Conservation (phyloP, 2,329 filamentous ascomycete species). For the Thielaviopsis punctulata region DNA sequence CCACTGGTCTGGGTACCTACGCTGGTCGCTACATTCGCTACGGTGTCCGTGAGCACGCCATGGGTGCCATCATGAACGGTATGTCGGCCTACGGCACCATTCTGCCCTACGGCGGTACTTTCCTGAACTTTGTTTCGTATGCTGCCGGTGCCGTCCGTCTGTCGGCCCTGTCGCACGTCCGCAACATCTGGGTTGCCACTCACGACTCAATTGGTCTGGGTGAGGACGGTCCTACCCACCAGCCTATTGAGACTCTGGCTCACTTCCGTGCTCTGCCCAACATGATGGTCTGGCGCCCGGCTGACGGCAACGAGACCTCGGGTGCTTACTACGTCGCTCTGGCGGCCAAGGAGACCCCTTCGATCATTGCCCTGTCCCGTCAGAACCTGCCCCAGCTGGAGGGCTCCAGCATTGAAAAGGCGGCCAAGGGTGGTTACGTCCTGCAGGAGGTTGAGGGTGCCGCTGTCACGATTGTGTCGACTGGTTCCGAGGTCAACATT, state of each 20-base stretch:
- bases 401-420: constrained; percentile 76
- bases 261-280: constrained; percentile 98
- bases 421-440: constrained; percentile 89
- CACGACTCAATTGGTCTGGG: constrained; percentile 98
- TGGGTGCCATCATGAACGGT: constrained; percentile 91
- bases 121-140: constrained; percentile 99
- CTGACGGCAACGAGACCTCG: constrained; percentile 95
- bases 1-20: constrained; percentile 74
- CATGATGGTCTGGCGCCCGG: constrained; percentile 98
- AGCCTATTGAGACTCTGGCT: constrained; percentile 94
- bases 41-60: constrained; percentile 80
- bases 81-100: constrained; percentile 88
- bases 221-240: constrained; percentile 96
- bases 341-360: constrained; percentile 76
- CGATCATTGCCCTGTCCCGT: constrained; percentile 84
- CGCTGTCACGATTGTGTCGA: constrained; percentile 77
- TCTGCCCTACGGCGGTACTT: constrained; percentile 87
- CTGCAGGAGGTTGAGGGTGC: constrained; percentile 70
- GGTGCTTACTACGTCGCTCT: constrained; percentile 94
- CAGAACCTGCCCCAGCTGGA: constrained; percentile 98
- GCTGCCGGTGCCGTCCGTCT: constrained; percentile 89
- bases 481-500: constrained; percentile 90
- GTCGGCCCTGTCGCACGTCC: constrained; percentile 77
- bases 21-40: constrained; percentile 82
- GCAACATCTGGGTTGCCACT: constrained; percentile 87